Evolutionary conservation across 1,284 basidiomycete species (phyloP), one percentile per base, ranked within the genome.

Genomic region (Tranzscheliella williamsii): DNA sequence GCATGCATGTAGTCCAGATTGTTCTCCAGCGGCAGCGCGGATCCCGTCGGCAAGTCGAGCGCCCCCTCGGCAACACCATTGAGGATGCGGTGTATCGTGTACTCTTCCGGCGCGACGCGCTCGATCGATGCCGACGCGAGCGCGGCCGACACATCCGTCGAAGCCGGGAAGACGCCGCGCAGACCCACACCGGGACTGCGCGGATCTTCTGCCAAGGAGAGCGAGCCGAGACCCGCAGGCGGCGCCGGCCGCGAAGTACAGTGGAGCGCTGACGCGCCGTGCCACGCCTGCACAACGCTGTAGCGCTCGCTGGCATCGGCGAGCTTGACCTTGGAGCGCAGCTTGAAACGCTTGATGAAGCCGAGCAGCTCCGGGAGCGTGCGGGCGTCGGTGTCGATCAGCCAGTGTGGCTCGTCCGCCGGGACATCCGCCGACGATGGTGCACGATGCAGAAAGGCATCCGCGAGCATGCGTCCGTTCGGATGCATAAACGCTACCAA

Each of bases 1-100:
- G 86, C 94, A 50, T 90, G 88, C 87, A 95, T 95, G 41, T 89
- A 81, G 77, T 98, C 94, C 67, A 97, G 80, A 76, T 92, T 92
- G 18, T 88, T 91, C 65, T 98, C 94, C 80, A 96, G 87, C 2
- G 95, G 95, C 51, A 97, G 85, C 0, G 89, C 85, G 3, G 86
- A 83, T 63, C 84, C 83, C 15, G 89, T 86, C 2, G 84, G 80
- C 3, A 97, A 87, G 70, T 98, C 94, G 0, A 79, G 74, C 2
- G 81, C 80, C 3, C 92, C 92, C 80, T 98, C 95, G 0, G 92
- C 90, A 1, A 98, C 87, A 7, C 91, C 92, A 42, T 86, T 84
- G 9, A 86, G 38, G 62, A 92, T 87, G 24, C 94, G 84, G 66
- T 93, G 89, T 1, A 90, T 76, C 21, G 84, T 81, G 75, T 94